phyloP scores from a whole-genome alignment of 352 stramenopile species.

The Aphanomyces euteiches region DNA sequence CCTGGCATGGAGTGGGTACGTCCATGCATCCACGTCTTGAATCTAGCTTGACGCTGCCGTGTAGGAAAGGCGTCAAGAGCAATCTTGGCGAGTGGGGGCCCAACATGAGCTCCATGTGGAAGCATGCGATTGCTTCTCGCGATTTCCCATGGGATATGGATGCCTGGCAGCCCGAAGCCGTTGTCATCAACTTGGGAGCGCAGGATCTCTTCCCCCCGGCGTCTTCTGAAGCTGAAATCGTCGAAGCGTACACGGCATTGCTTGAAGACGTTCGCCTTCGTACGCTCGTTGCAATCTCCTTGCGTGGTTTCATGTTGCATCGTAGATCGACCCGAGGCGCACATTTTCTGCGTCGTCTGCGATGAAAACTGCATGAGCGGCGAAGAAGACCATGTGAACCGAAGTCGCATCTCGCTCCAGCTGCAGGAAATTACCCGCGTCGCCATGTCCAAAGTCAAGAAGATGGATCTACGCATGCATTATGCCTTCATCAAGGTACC shows the following conservation, averaged over 20 bases:
- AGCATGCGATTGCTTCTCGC: conserved; percentile 77
- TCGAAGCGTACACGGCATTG: conserved; percentile 66
- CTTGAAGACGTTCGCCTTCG: conserved; percentile 71
- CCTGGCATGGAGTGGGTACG: conserved; percentile 77
- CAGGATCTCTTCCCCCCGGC: conserved; percentile 82
- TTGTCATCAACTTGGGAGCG: conserved; percentile 79
- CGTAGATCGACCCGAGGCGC: conserved; percentile 65
- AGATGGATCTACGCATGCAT: conserved; percentile 77
- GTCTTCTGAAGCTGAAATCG: conserved; percentile 79
- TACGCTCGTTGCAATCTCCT: conserved; percentile 40
- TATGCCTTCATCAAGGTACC: conserved; percentile 80
- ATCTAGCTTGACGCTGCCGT: background rate
- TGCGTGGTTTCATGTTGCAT: background rate
- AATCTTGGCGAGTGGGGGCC: conserved; percentile 79
- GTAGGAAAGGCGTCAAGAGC: conserved; percentile 81
- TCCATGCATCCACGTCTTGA: background rate
- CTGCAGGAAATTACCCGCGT: conserved; percentile 84
- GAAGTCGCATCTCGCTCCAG: conserved; percentile 72
- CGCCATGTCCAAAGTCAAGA: conserved; percentile 70
- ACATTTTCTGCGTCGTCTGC: conserved; percentile 86
- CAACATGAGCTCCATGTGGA: conserved; percentile 79
- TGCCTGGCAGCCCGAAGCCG: conserved; percentile 73
- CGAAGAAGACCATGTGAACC: conserved; percentile 67
- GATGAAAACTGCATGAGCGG: conserved; percentile 78
- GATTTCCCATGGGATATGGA: conserved; percentile 66